These are phyloP conservation scores for Daedaleopsis sinensis DNA, from an alignment of 768 basidiomycete genomes.

Conservation along the genomic window DNA sequence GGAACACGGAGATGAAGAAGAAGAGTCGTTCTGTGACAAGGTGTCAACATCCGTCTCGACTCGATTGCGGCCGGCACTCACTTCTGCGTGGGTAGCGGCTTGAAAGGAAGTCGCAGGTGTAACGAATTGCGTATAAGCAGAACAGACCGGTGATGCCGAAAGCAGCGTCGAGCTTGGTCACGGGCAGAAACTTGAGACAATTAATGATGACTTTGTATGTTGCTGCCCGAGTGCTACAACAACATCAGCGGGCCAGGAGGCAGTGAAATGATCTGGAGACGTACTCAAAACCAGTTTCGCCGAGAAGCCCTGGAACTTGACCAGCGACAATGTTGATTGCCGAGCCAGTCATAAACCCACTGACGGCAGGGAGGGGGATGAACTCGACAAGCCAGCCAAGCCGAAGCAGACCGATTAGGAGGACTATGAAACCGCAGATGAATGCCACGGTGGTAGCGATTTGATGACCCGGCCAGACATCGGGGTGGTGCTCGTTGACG, in stretches of 20 bases:
- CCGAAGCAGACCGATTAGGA: slow-evolving; percentile 86
- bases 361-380: slow-evolving; percentile 84
- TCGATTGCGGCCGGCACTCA: slow-evolving; percentile 34
- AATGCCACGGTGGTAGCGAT: slow-evolving; percentile 89
- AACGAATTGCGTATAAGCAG: slow-evolving; percentile 70
- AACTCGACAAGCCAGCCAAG: slow-evolving; percentile 96
- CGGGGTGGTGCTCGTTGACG: slow-evolving; percentile 56
- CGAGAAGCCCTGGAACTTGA: slow-evolving; percentile 90
- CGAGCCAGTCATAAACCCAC: slow-evolving; percentile 97
- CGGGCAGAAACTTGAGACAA: slow-evolving; percentile 80
- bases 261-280: slow-evolving; percentile 30
- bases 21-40: slow-evolving; percentile 57
- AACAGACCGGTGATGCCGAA: slow-evolving; percentile 83
- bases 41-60: slow-evolving; percentile 1
- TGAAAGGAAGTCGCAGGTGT: slow-evolving; percentile 49
- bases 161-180: slow-evolving; percentile 80
- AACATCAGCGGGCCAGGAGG: background rate
- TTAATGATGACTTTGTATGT: slow-evolving; percentile 92
- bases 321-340: slow-evolving; percentile 89
- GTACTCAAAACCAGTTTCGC: slow-evolving; percentile 82
- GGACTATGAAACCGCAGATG: slow-evolving; percentile 88
- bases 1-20: slow-evolving; percentile 77
- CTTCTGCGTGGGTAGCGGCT: slow-evolving; percentile 65
- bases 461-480: slow-evolving; percentile 62
- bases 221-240: slow-evolving; percentile 74